phyloP scores from a whole-genome alignment of 805 yeast genomes.

The Vanderwaltozyma tropicalis region DNA sequence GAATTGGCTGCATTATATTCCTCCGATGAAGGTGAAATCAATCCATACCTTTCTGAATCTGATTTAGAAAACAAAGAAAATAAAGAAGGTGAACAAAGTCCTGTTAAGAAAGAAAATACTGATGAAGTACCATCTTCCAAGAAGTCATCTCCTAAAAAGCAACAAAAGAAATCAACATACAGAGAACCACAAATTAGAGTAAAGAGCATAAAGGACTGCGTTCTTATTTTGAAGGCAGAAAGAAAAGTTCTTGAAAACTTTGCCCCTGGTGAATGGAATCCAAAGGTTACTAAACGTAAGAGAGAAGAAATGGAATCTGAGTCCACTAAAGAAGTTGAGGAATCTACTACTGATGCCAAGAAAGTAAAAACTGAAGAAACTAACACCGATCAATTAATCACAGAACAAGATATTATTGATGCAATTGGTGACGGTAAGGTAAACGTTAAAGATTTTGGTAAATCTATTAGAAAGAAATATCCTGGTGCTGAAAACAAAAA shows the following conservation, averaged over 20 bases:
- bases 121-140: constrained; percentile 23
- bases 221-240: constrained; percentile 56
- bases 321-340: background rate
- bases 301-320: constrained; percentile 14
- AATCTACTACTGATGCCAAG: constrained; percentile 18
- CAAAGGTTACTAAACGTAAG: constrained; percentile 33
- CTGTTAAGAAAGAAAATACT: constrained; percentile 33
- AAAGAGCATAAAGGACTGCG: constrained; percentile 40
- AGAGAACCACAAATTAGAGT: constrained; percentile 32
- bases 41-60: constrained; percentile 72
- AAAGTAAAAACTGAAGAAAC: constrained; percentile 31
- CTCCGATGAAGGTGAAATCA: constrained; percentile 79
- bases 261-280: constrained; percentile 82
- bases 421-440: constrained; percentile 37
- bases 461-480: constrained; percentile 45
- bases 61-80: constrained; percentile 49
- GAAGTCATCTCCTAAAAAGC: constrained; percentile 20
- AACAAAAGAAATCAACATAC: constrained; percentile 4
- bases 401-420: constrained; percentile 60
- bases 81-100: constrained; percentile 29
- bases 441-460: constrained; percentile 49
- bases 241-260: constrained; percentile 49
- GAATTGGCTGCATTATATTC: constrained; percentile 69
- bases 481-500: constrained; percentile 26
- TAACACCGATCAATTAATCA: constrained; percentile 33